These are phyloP conservation scores for Bothriochloa decipiens DNA, from an alignment of 176 grass and related monocot genomes.

Conservation along the genomic window DNA sequence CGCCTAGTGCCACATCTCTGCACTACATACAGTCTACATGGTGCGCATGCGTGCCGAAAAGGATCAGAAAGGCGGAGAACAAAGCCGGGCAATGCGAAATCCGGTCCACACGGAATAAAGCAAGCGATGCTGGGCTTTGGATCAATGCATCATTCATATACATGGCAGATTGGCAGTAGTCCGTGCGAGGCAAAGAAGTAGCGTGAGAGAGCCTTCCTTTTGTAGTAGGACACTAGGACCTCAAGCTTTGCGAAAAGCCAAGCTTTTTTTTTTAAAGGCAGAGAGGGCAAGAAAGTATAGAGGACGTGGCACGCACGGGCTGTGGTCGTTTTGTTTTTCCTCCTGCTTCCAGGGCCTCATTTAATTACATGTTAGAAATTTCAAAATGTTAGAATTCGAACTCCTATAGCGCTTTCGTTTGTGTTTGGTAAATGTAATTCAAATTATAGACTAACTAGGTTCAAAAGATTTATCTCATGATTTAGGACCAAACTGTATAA, in stretches of 20 bases:
- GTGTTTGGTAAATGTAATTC: too few relatives aligned
- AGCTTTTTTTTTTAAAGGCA: background rate
- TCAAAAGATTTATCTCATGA: too few relatives aligned
- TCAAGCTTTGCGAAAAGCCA: background rate
- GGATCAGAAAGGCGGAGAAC: background rate
- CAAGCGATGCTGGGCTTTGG: constrained; percentile 15
- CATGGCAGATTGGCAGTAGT: constrained; percentile 20
- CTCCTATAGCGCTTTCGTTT: too few relatives aligned
- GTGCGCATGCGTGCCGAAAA: background rate
- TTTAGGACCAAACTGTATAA: too few relatives aligned
- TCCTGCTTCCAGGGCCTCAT: too few relatives aligned
- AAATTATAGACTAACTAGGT: too few relatives aligned
- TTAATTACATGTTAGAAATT: too few relatives aligned
- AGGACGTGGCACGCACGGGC: constrained; percentile 25
- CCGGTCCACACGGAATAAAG: constrained; percentile 17
- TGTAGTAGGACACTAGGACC: background rate
- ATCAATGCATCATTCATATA: background rate
- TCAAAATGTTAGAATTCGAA: too few relatives aligned
- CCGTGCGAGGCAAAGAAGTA: background rate
- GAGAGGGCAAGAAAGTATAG: background rate
- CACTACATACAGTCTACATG: too few relatives aligned
- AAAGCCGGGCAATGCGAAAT: background rate
- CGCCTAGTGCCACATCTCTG: background rate
- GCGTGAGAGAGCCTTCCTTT: constrained; percentile 2
- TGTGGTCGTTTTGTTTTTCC: background rate